Evolutionary conservation across 2,329 filamentous ascomycete genomes (phyloP).

Genomic region (Bisporella sp.): DNA sequence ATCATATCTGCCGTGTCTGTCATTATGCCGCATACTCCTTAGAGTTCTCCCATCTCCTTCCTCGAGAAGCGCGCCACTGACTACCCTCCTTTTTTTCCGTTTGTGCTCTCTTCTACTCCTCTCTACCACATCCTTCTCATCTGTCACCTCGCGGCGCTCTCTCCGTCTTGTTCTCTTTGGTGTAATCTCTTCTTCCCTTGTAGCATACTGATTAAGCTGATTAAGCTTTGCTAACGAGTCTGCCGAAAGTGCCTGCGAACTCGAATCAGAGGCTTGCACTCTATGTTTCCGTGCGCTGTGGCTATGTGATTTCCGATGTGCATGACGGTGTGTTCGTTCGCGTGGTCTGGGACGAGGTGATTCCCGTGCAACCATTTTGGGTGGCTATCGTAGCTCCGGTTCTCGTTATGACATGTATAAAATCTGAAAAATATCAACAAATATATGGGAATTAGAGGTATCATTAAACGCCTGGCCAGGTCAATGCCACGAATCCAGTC

Average conservation of each 20-base stretch:
- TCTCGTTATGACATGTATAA: too few relatives aligned
- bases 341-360: conserved; percentile 18
- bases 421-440: too few relatives aligned
- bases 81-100: conserved; percentile 46
- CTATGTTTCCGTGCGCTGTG: conserved; percentile 15
- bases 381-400: too few relatives aligned
- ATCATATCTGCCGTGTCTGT: conserved; percentile 33
- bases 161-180: conserved; percentile 19
- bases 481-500: too few relatives aligned
- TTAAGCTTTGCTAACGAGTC: conserved; percentile 26
- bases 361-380: conserved; percentile 19
- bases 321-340: conserved; percentile 13
- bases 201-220: conserved; percentile 19
- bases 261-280: conserved; percentile 15
- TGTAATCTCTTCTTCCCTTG: conserved; percentile 13
- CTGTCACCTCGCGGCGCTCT: conserved; percentile 13
- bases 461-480: too few relatives aligned
- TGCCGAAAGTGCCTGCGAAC: conserved; percentile 23
- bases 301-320: conserved; percentile 11
- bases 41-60: conserved; percentile 52
- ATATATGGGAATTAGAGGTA: too few relatives aligned
- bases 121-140: conserved; percentile 22
- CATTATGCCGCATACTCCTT: conserved; percentile 37
- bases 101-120: conserved; percentile 20
- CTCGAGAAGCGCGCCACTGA: conserved; percentile 63